Conservation (phyloP, 2,329 filamentous ascomycete genomes). For the Teratosphaeriaceae sp. region DNA sequence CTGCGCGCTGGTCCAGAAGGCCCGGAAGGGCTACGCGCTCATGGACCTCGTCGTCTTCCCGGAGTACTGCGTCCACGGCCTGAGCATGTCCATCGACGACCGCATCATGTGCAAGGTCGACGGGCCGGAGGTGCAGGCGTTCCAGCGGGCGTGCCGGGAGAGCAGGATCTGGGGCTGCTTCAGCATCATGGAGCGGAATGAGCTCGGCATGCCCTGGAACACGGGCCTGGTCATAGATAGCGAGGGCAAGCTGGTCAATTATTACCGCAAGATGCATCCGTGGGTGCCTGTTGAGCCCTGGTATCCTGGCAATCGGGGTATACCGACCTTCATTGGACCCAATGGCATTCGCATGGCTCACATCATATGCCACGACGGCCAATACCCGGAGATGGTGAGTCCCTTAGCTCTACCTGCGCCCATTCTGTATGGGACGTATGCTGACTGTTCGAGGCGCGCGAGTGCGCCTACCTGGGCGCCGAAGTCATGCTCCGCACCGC, state of each 20-base stretch:
- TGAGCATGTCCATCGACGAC: conserved; percentile 22
- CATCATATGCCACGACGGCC: conserved; percentile 25
- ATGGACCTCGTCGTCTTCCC: conserved; percentile 26
- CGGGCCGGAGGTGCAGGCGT: conserved; percentile 24
- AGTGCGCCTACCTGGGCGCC: conserved; percentile 22
- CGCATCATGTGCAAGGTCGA: conserved; percentile 25
- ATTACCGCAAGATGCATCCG: conserved; percentile 22
- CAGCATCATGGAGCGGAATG: conserved; percentile 26
- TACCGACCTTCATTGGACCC: conserved; percentile 19
- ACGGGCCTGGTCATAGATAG: conserved; percentile 19
- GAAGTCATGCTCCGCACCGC: conserved; percentile 22
- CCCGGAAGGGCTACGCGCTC: conserved; percentile 15
- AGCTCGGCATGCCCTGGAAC: conserved; percentile 22
- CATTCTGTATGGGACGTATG: not conserved
- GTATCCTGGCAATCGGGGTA: conserved; percentile 21
- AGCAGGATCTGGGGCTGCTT: conserved; percentile 26
- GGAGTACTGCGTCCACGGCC: conserved; percentile 26
- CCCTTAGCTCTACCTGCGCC: not conserved
- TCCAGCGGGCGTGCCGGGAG: conserved; percentile 20
- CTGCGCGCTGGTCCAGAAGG: conserved; percentile 13
- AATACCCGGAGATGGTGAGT: conserved; percentile 21
- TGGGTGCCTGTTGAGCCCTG: conserved; percentile 15
- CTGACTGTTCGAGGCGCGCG: conserved; percentile 11
- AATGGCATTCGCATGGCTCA: conserved; percentile 19
- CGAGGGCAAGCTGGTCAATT: conserved; percentile 19